Conservation (phyloP, 2,329 filamentous ascomycete genomes). For the Davidsoniella neocaledoniae region DNA sequence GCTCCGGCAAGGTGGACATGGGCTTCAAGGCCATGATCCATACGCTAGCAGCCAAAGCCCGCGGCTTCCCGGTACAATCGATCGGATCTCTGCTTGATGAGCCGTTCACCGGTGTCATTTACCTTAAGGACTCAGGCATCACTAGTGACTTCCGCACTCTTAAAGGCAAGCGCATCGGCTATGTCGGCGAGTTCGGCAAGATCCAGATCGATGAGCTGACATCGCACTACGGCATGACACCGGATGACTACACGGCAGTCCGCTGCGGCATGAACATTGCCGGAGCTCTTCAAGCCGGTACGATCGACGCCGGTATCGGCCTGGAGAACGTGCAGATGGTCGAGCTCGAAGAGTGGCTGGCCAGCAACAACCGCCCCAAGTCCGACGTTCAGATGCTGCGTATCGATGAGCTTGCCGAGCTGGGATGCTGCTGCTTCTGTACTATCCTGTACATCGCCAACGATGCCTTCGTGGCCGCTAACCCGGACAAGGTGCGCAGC, state of each 20-base stretch:
- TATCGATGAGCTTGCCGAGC: constrained; percentile 63
- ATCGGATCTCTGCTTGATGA: constrained; percentile 63
- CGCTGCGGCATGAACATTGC: constrained; percentile 71
- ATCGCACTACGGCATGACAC: constrained; percentile 58
- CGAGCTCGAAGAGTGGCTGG: constrained; percentile 62
- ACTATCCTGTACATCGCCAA: constrained; percentile 69
- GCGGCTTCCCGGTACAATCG: constrained; percentile 54
- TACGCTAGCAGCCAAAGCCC: constrained; percentile 61
- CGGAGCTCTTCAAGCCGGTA: constrained; percentile 55
- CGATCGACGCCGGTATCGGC: constrained; percentile 58
- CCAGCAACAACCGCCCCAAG: constrained; percentile 41
- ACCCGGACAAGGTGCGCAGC: constrained; percentile 46
- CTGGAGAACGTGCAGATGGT: constrained; percentile 76
- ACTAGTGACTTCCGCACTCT: constrained; percentile 58
- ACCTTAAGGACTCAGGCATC: constrained; percentile 58
- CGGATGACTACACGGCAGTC: constrained; percentile 56
- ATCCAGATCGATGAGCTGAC: constrained; percentile 73
- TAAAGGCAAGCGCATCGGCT: constrained; percentile 62
- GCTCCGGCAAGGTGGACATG: constrained; percentile 57
- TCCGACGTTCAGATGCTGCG: constrained; percentile 63
- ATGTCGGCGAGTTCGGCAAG: constrained; percentile 68
- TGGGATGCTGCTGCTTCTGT: constrained; percentile 75
- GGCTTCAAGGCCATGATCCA: constrained; percentile 79
- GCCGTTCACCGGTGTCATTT: constrained; percentile 64
- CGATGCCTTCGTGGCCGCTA: constrained; percentile 47